Base-by-base conservation (phyloP, 306 rosid genomes). In the Castanea mollissima region DNA sequence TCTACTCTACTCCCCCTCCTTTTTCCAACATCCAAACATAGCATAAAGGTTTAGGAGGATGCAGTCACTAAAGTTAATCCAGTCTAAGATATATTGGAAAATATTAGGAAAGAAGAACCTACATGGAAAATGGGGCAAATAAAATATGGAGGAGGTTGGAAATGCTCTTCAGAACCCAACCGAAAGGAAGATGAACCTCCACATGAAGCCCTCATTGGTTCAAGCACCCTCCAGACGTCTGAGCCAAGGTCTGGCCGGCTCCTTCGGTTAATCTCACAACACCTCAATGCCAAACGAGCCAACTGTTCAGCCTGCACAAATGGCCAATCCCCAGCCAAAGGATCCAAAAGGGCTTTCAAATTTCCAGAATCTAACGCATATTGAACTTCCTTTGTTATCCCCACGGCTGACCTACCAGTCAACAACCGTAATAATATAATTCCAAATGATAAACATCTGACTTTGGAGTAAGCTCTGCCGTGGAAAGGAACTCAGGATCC, bases 311-410 rank as follows among this genome's bases (percentile, higher is more conserved):
- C 92, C 82, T 81, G 89, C 44, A 83, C 90, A 74, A 88, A 86
- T 14, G 90, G 90, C 92, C 92, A 86, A 57, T 84, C 90, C 52
- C 92, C 90, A 21, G 90, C 92, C 79, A 82, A 86, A 25, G 90
- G 85, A 82, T 88, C 92, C 59, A 88, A 72, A 21, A 86, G 76
- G 10, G 46, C 76, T 75, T 83, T 77, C 46, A 88, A 76, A 54
- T 84, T 82, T 77, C 92, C 89, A 16, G 55, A 16, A 46, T 81
- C 90, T 62, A 88, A 46, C 23, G 83, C 83, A 55, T 60, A 74
- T 64, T 83, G 88, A 35, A 86, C 88, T 34, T 86, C 86, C 86
- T 74, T 79, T 35, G 78, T 11, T 63, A 88, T 83, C 55, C 90
- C 80, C 77, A 86, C 34, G 58, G 90, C 90, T 55, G 86, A 59